A percentile compares a stretch with the other conserved stretches of the same genome.
phyloP scores from a whole-genome alignment of 768 basidiomycete genomes.

The Suillus ampliporus region DNA sequence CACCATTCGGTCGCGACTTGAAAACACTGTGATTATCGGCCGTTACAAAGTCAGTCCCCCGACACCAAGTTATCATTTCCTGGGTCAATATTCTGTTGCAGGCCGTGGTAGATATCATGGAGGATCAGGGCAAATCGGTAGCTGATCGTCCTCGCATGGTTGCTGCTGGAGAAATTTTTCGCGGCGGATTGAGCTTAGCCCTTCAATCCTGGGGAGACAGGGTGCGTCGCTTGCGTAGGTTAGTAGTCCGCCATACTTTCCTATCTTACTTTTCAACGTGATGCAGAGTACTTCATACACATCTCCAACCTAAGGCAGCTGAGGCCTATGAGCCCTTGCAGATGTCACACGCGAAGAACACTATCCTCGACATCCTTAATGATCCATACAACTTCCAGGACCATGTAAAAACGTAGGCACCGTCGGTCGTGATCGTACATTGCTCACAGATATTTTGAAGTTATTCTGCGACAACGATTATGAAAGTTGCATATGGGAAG shows the following conservation, averaged over 20 bases:
- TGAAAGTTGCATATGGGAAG: conserved; percentile 32
- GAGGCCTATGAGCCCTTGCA: too few species aligned
- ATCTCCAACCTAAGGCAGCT: too few species aligned
- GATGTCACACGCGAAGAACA: too few species aligned
- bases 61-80: too few species aligned
- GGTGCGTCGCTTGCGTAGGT: conserved; percentile 63
- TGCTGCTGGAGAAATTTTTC: conserved; percentile 60
- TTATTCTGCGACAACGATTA: conserved; percentile 27
- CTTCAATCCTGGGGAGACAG: conserved; percentile 57
- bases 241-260: not conserved
- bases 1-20: conserved; percentile 24
- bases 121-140: conserved; percentile 57
- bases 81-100: conserved; percentile 2
- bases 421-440: too few species aligned
- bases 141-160: conserved; percentile 58
- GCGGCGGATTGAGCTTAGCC: conserved; percentile 61
- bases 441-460: conserved; percentile 19
- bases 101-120: conserved; percentile 60
- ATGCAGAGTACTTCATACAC: too few species aligned
- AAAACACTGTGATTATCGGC: conserved; percentile 32
- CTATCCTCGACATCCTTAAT: too few species aligned
- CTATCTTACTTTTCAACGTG: too few species aligned
- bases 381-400: too few species aligned
- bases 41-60: conserved; percentile 24
- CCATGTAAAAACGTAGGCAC: too few species aligned